Percentiles rank a stretch among this genome's conserved stretches.
These are phyloP conservation scores for Diaporthe ilicicola DNA, from an alignment of 2,329 filamentous ascomycete species.

Conservation along the genomic window DNA sequence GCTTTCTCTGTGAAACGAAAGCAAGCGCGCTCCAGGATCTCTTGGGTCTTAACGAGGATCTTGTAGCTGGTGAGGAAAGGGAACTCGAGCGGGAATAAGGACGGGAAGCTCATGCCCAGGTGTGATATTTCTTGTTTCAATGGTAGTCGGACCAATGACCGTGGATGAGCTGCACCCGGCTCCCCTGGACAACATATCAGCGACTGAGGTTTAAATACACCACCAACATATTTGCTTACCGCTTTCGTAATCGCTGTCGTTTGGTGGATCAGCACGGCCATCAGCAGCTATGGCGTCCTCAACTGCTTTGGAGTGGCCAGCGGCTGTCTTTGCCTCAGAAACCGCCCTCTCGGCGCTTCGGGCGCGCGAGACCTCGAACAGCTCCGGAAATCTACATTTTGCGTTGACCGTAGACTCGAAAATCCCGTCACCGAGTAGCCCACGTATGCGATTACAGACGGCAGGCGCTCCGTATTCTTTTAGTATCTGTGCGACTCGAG, in stretches of 20 bases:
- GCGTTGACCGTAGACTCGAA: neutral
- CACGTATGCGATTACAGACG: neutral
- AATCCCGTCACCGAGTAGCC: neutral
- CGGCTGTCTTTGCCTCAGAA: neutral
- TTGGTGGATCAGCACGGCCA: neutral
- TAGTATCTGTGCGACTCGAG: neutral
- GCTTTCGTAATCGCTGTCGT: neutral
- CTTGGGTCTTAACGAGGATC: conserved; percentile 46
- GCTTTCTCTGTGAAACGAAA: conserved; percentile 48
- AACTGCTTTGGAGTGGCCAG: neutral
- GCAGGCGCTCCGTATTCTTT: neutral
- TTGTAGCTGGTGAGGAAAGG: conserved; percentile 47
- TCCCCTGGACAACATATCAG: neutral
- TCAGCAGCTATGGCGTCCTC: neutral
- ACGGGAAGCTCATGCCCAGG: conserved; percentile 31
- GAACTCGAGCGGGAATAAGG: conserved; percentile 43
- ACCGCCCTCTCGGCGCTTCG: neutral
- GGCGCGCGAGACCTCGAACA: neutral
- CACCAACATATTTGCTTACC: neutral
- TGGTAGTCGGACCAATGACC: neutral
- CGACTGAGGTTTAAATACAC: neutral
- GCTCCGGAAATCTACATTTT: neutral
- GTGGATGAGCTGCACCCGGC: neutral
- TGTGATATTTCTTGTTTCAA: neutral
- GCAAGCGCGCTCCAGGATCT: conserved; percentile 48